Conservation (phyloP, 306 rosid genomes). For the Pterocarpus macrocarpus region DNA sequence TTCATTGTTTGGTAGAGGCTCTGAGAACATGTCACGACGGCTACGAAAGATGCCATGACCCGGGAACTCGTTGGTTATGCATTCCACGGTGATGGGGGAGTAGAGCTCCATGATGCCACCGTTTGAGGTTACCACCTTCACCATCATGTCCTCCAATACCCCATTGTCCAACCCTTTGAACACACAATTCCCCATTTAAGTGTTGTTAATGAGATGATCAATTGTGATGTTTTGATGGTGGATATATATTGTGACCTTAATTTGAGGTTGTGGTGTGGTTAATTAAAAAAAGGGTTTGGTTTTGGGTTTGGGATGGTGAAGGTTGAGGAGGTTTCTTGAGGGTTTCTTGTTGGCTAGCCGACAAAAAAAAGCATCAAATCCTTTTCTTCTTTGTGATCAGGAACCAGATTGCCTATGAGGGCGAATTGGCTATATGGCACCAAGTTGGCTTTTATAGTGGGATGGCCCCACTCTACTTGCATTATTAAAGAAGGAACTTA, state of each 20-base stretch:
- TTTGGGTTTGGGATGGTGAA: not conserved
- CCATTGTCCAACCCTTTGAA: constrained; percentile 58
- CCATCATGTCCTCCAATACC: constrained; percentile 43
- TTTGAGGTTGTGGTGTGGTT: not conserved
- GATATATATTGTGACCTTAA: not conserved
- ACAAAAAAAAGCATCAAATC: constrained; percentile 66
- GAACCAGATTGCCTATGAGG: constrained; percentile 36
- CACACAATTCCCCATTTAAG: constrained; percentile 78
- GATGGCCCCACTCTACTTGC: constrained; percentile 52
- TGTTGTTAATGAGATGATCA: not conserved
- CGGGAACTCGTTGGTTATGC: constrained; percentile 70
- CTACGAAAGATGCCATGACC: constrained; percentile 74
- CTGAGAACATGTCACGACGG: constrained; percentile 50
- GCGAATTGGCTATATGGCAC: constrained; percentile 23
- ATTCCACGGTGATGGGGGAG: constrained; percentile 66
- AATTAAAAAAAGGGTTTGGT: constrained; percentile 3
- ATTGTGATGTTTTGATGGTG: not conserved
- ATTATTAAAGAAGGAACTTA: not conserved
- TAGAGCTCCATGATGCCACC: constrained; percentile 84
- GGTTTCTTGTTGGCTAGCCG: constrained; percentile 59
- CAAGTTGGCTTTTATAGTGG: constrained; percentile 41
- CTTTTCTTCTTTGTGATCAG: constrained; percentile 57
- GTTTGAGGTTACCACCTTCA: constrained; percentile 68
- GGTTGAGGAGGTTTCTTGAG: constrained; percentile 51
- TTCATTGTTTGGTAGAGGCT: constrained; percentile 65